phyloP scores from a whole-genome alignment of 2,329 filamentous ascomycete species.

The Cladorrhinum sp. region DNA sequence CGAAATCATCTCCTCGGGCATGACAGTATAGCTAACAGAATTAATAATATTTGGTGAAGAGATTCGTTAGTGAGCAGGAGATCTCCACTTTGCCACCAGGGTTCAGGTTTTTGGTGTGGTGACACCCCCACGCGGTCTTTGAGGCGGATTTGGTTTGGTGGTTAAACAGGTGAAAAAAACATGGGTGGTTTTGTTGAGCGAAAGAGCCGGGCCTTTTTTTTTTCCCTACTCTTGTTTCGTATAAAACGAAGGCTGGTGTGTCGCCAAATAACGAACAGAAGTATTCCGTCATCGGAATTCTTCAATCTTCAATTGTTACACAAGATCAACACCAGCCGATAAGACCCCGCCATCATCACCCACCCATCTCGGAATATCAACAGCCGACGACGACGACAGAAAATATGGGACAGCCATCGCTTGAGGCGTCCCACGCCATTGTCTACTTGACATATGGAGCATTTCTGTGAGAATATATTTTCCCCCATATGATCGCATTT shows the following conservation, averaged over 20 bases:
- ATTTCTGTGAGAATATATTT: conserved; percentile 59
- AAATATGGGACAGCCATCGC: conserved; percentile 71
- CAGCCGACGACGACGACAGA: conserved; percentile 17
- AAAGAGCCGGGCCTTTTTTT: neutral
- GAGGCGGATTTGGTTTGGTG: neutral
- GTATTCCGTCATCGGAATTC: neutral
- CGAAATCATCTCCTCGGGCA: neutral
- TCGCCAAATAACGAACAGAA: neutral
- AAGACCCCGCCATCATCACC: neutral
- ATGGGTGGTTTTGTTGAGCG: neutral
- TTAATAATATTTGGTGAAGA: neutral
- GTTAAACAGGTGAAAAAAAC: neutral
- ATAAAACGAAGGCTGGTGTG: neutral
- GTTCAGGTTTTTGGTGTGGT: neutral
- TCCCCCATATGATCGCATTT: too few species aligned
- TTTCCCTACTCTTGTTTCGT: neutral
- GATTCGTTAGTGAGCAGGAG: neutral
- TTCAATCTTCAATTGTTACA: neutral
- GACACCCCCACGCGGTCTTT: neutral
- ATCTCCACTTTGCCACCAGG: neutral
- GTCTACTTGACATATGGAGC: conserved; percentile 75
- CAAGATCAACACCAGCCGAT: neutral
- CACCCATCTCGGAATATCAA: neutral
- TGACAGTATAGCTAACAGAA: neutral
- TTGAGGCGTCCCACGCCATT: conserved; percentile 74